Evolutionary conservation across 495 filamentous ascomycete species (phyloP), one percentile per base, ranked within the genome.

Genomic region (Aspergillus nidulans): DNA sequence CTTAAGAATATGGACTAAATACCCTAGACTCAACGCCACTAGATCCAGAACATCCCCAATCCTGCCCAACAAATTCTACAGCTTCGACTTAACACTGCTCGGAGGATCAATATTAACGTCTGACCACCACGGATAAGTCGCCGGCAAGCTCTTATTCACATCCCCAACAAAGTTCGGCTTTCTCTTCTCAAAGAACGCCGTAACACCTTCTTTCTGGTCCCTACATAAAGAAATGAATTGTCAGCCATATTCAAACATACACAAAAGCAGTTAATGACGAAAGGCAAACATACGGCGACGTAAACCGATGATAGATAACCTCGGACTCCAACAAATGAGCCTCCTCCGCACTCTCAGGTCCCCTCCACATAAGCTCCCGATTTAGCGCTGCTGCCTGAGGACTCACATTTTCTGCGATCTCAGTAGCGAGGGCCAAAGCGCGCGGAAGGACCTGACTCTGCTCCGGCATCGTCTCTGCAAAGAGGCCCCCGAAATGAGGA

Each of bases 331-430:
- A 57, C 51, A 85, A 59, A 70, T 85, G 82, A 34, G 80, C 73
- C 34, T 70, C 77, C 63, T 88, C 83, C 1, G 81, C 72, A 12
- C 70, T 73, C 4, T 73, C 79, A 4, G 75, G 72, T 38, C 78
- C 76, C 9, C 80, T 71, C 71, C 77, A 86, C 76, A 88, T 77
- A 63, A 87, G 52, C 38, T 83, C 81, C 28, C 74, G 73, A 72
- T 84, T 85, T 55, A 85, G 63, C 49, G 72, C 68, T 16, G 75
- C 76, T 20, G 76, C 73, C 32, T 83, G 78, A 1, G 67, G 66
- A 62, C 77, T 81, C 3, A 82, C 80, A 67, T 84, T 85, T 63
- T 73, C 63, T 6, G 76, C 79, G 30, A 86, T 77, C 16, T 86
- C 83, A 1, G 71, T 66, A 8, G 83, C 83, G 20, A 86, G 52